A percentile compares a stretch with the other conserved stretches of the same genome.
Evolutionary conservation across 495 filamentous ascomycete genomes (phyloP).

Genomic region (Penicillium lividum): DNA sequence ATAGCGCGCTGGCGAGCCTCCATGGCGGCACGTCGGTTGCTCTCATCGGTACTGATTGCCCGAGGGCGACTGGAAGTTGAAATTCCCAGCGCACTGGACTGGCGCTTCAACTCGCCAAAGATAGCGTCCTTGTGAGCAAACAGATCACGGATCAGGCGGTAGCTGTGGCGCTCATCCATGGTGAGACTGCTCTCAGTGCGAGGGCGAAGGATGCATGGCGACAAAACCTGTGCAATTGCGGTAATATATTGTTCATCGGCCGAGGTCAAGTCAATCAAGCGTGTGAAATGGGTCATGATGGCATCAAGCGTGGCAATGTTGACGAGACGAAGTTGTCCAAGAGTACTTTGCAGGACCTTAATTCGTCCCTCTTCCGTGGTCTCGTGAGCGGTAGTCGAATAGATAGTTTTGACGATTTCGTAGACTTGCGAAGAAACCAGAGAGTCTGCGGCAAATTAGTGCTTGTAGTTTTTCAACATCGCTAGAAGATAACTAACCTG

Average conservation of each 20-base stretch:
- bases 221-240: constrained; percentile 72
- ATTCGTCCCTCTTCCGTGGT: constrained; percentile 72
- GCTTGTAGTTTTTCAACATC: constrained; percentile 4
- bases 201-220: constrained; percentile 87
- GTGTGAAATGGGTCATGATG: constrained; percentile 96
- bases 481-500: constrained; percentile 59
- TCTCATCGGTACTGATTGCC: constrained; percentile 94
- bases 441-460: constrained; percentile 63
- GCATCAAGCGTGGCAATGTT: constrained; percentile 99
- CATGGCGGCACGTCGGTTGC: constrained; percentile 89
- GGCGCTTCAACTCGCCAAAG: constrained; percentile 94
- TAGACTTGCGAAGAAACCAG: constrained; percentile 98
- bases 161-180: constrained; percentile 91
- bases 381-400: constrained; percentile 73
- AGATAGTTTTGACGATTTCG: constrained; percentile 97
- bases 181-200: constrained; percentile 83
- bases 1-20: constrained; percentile 88
- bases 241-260: constrained; percentile 86
- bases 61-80: constrained; percentile 59
- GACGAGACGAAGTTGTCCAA: constrained; percentile 90
- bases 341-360: constrained; percentile 91
- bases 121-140: constrained; percentile 92
- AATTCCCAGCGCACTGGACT: constrained; percentile 62
- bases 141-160: constrained; percentile 89
- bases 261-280: constrained; percentile 93